Conservation (phyloP, 2,329 filamentous ascomycete species). For the Elsinoe necatrix region DNA sequence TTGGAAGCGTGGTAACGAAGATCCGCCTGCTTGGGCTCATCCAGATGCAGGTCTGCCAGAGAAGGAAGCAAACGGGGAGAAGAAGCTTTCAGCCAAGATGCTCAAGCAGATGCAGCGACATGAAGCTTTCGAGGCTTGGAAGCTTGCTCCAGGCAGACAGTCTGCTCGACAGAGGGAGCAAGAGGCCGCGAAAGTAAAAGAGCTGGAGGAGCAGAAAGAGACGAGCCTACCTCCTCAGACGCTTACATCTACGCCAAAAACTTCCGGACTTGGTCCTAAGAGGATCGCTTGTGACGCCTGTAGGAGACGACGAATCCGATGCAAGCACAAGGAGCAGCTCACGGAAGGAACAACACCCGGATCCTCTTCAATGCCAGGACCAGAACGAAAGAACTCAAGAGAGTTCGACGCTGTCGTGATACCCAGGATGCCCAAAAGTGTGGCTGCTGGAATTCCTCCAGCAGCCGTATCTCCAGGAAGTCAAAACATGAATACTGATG, state of each 20-base stretch:
- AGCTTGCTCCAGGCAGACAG: slow-evolving; percentile 37
- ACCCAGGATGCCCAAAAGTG: slow-evolving; percentile 10
- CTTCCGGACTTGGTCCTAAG: slow-evolving; percentile 52
- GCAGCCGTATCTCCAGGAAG: background rate
- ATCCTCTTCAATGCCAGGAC: slow-evolving; percentile 10
- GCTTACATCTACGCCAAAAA: slow-evolving; percentile 44
- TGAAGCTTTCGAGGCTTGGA: slow-evolving; percentile 36
- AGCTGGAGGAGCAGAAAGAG: background rate
- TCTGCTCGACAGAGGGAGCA: slow-evolving; percentile 32
- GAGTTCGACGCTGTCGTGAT: slow-evolving; percentile 13
- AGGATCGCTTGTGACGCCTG: slow-evolving; percentile 55
- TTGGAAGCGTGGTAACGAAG: slow-evolving; percentile 59
- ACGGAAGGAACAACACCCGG: slow-evolving; percentile 1
- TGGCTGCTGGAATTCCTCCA: slow-evolving; percentile 15
- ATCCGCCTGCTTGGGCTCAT: slow-evolving; percentile 53
- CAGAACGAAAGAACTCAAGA: slow-evolving; percentile 8
- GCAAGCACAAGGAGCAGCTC: slow-evolving; percentile 54
- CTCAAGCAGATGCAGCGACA: slow-evolving; percentile 50
- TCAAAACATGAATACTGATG: background rate
- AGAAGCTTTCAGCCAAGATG: slow-evolving; percentile 48
- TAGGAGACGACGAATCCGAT: slow-evolving; percentile 53
- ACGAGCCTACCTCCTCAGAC: slow-evolving; percentile 29
- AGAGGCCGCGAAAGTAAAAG: slow-evolving; percentile 20
- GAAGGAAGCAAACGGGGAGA: slow-evolving; percentile 40
- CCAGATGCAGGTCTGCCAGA: slow-evolving; percentile 48